These are phyloP conservation scores for Penicillium verhagenii DNA, from an alignment of 495 filamentous ascomycete genomes.

Conservation along the genomic window DNA sequence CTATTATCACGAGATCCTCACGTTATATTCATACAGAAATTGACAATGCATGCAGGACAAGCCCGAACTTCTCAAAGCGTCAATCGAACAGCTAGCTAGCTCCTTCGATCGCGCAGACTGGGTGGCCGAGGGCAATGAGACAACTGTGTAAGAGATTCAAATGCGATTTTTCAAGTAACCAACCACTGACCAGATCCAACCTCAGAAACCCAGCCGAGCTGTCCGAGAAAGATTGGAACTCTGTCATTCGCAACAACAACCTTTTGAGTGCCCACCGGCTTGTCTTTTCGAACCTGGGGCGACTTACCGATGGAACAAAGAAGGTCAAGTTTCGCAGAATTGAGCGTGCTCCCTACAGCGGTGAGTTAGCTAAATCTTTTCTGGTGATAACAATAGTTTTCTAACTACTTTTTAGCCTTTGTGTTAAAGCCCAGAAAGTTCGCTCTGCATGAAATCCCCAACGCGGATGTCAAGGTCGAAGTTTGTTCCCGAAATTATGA, in stretches of 20 bases:
- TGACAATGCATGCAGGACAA: slow-evolving; percentile 1
- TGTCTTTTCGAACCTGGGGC: not conserved
- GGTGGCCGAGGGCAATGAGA: not conserved
- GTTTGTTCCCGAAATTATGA: not conserved
- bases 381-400: not conserved
- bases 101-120: slow-evolving; percentile 1
- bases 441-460: not conserved
- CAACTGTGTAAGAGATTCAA: not conserved
- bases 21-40: not conserved
- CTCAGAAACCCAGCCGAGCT: not conserved
- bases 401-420: not conserved
- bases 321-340: slow-evolving; percentile 2
- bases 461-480: not conserved
- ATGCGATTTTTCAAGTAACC: not conserved
- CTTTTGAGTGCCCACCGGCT: slow-evolving; percentile 2
- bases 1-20: not conserved
- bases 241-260: not conserved
- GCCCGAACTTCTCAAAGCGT: not conserved
- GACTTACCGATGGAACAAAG: not conserved
- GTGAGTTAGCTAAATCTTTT: not conserved
- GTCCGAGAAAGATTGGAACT: slow-evolving; percentile 1
- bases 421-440: not conserved
- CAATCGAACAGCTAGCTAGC: not conserved
- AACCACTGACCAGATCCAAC: not conserved
- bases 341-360: slow-evolving; percentile 2